Evolutionary conservation across 2,329 filamentous ascomycete genomes (phyloP), one percentile per base, ranked within the genome.

Genomic region (Trichoderma brevicompactum): DNA sequence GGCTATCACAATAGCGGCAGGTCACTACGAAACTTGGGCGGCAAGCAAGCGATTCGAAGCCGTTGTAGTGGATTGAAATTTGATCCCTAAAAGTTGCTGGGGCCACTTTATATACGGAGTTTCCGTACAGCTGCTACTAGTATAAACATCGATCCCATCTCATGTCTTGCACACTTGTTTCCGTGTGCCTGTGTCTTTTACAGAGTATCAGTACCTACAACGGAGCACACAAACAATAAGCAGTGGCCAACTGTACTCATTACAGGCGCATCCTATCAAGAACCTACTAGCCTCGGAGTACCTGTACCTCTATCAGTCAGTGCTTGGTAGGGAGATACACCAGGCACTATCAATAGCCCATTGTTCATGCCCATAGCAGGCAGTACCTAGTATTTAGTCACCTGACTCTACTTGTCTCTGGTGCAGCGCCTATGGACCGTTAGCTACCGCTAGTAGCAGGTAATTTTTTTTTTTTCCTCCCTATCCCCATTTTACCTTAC

Each of bases 1-100:
- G 5, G 23, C 53, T 44, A 43, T 55, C 52, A 55, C 52, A 28
- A 28, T 43, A 55, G 53, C 23, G 40, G 53, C 53, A 56, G 53
- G 53, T 44, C 38, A 8, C 19, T 56, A 34, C 28, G 9, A 12
- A 48, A 9, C 10, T 15, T 10, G 10, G 40, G 6, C 12, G 48
- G 12, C n/a, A 38, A 34, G 17, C 23, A 44, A 28, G 46, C 34
- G 38, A 28, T 38, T 50, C 49, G n/a, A 62, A 10, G 13, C 36
- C 40, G 32, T 7, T 44, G 53, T 13, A 55, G 10, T 55, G 7
- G 9, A 12, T 23, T 2, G 38, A 19, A 12, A 34, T 36, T 28
- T 52, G 28, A 52, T 52, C 15, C 12, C n/a, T n/a, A 9, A 28
- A 17, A 6, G 36, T 15, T 12, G 48, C 48, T 32, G 28, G 46